A percentile compares a stretch with the other conserved stretches of the same genome.
phyloP scores from a whole-genome alignment of 2,329 filamentous ascomycete species.

The Biscogniauxia mediterranea region DNA sequence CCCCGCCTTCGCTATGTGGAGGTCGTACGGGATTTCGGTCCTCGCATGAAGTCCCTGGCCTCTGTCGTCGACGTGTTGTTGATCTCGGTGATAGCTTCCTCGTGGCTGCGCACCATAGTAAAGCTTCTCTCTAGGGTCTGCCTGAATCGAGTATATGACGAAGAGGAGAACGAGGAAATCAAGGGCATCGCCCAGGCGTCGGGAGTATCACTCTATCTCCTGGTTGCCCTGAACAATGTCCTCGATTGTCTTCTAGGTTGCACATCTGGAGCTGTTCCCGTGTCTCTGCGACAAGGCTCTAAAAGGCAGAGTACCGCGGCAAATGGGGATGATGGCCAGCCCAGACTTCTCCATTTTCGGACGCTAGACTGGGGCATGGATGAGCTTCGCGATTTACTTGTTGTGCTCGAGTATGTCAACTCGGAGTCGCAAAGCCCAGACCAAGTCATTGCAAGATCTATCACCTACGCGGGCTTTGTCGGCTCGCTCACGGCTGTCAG shows the following conservation, averaged over 20 bases:
- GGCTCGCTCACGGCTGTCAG: constrained; percentile 50
- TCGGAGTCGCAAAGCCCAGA: constrained; percentile 26
- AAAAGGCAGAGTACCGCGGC: constrained; percentile 41
- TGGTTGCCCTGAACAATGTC: constrained; percentile 62
- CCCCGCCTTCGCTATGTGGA: constrained; percentile 50
- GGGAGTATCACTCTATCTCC: constrained; percentile 55
- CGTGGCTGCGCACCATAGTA: constrained; percentile 26
- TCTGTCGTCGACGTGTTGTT: constrained; percentile 52
- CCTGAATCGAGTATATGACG: constrained; percentile 48
- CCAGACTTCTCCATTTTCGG: constrained; percentile 52
- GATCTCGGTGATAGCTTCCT: constrained; percentile 19
- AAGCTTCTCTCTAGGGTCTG: constrained; percentile 26
- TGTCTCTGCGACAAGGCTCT: constrained; percentile 13
- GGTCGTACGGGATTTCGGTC: constrained; percentile 45
- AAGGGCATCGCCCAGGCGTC: constrained; percentile 51
- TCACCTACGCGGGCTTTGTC: constrained; percentile 52
- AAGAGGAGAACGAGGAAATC: constrained; percentile 62
- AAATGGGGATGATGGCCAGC: constrained; percentile 21
- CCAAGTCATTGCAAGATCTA: constrained; percentile 42
- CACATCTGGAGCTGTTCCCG: constrained; percentile 47
- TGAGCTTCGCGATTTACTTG: constrained; percentile 45
- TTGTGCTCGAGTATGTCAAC: constrained; percentile 50
- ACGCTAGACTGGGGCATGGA: constrained; percentile 58
- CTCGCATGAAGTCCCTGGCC: constrained; percentile 42
- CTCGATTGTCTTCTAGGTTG: constrained; percentile 65